Base-by-base conservation (phyloP, 495 filamentous ascomycete genomes). In the Chaetomium fimeti region DNA sequence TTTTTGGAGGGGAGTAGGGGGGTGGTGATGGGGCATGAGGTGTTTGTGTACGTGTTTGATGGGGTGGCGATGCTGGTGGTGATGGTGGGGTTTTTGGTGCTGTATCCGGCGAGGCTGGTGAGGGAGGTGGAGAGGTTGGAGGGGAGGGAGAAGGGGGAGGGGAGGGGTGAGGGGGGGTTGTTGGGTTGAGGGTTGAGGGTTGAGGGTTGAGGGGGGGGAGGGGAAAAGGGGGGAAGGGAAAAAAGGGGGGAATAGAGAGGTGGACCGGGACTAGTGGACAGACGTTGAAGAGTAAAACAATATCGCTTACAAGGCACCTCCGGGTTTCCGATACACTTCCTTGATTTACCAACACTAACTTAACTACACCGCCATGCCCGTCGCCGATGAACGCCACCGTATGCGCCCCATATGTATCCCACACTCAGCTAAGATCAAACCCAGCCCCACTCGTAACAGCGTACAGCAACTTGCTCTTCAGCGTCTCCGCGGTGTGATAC, bases 401-500 rank as follows among this genome's bases (percentile, higher is more conserved):
- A 27, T 27, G 22, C 42, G n/a, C 24, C 8, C 47, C 4, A 36
- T 36, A 11, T n/a, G n/a, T 25, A 7, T 40, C 42, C 32, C 20
- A 77, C 0, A 4, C 28, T 66, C 64, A 95, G 77, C 89, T 92
- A 70, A 99, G 79, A 81, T 99, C 93, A 77, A 99, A 99, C 12
- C 94, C 94, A 51, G 94, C 94, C 16, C 92, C 93, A 13, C 91
- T 89, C 70, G 89, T 91, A 22, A 97, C 88, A 25, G 93, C 93
- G 77, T 97, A 97, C 38, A 98, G 75, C 63, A 98, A 73, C 74
- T 96, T 96, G 68, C 84, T 83, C 75, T 81, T 90, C 65, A 98
- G 70, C 15, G 75, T 80, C 57, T 76, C 77, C 60, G 82, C 83
- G 54, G 81, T 86, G 24, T 69, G 78, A 75, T 98, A 99, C 56